Evolutionary conservation across 345 rosid genomes (phyloP).

Genomic region (Salix suchowensis): DNA sequence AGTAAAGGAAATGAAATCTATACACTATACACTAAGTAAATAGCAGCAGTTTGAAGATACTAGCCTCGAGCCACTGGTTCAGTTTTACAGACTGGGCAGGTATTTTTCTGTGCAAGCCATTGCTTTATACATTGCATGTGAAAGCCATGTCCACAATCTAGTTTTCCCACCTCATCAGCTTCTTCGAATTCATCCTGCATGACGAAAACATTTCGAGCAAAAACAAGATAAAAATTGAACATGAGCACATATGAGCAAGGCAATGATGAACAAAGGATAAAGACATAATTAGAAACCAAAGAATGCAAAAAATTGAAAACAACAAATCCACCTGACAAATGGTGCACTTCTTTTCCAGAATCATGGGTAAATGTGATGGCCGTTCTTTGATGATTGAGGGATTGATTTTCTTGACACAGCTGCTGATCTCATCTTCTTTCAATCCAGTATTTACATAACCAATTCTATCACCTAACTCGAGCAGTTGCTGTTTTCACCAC

Average conservation of each 20-base stretch:
- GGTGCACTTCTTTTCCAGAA: conserved; percentile 66
- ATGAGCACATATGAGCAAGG: not conserved
- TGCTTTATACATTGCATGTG: conserved; percentile 78
- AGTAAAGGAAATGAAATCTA: conserved; percentile 31
- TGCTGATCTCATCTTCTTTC: conserved; percentile 65
- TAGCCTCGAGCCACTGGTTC: conserved; percentile 47
- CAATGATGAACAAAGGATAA: not conserved
- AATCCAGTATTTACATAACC: conserved; percentile 81
- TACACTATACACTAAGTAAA: conserved; percentile 37
- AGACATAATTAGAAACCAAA: not conserved
- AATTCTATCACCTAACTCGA: conserved; percentile 85
- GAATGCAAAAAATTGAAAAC: not conserved
- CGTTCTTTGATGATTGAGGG: conserved; percentile 33
- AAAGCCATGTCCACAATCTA: conserved; percentile 72
- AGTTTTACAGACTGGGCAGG: conserved; percentile 78
- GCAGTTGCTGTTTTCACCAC: conserved; percentile 52
- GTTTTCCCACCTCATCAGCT: conserved; percentile 60
- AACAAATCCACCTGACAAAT: conserved; percentile 62
- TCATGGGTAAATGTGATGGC: conserved; percentile 20
- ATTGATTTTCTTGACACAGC: conserved; percentile 61
- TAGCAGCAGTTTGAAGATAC: conserved; percentile 5
- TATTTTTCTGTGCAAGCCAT: conserved; percentile 77
- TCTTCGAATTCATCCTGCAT: conserved; percentile 74
- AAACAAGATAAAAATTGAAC: not conserved
- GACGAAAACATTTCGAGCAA: not conserved